phyloP scores from a whole-genome alignment of 768 basidiomycete genomes.

The Rubroboletus satanas region DNA sequence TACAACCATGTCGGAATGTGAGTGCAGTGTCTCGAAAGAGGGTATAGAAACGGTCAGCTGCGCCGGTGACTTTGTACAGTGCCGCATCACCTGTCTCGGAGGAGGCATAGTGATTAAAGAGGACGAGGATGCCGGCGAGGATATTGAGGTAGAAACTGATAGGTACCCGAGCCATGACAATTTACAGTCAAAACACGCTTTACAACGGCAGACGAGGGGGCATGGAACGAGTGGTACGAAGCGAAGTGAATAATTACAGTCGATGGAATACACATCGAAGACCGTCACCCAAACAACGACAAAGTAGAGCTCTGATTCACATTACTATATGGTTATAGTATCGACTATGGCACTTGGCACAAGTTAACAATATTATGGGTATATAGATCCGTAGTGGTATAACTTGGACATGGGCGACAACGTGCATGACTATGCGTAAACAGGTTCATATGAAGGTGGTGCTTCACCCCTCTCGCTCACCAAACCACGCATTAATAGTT shows the following conservation, averaged over 20 bases:
- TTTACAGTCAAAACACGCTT: neutral
- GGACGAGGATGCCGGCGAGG: slow-evolving; percentile 18
- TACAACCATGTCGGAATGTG: slow-evolving; percentile 6
- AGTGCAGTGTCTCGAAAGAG: slow-evolving; percentile 7
- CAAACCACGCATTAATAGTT: slow-evolving; percentile 77
- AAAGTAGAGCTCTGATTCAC: neutral
- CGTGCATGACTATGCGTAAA: neutral
- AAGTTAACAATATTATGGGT: neutral
- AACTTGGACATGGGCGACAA: neutral
- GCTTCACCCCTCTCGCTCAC: slow-evolving; percentile 78
- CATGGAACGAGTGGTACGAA: no score
- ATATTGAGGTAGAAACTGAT: slow-evolving; percentile 18
- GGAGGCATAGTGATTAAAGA: slow-evolving; percentile 16
- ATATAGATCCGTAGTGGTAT: neutral
- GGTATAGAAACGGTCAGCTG: slow-evolving; percentile 13
- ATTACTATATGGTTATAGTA: neutral
- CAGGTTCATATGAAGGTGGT: slow-evolving; percentile 51
- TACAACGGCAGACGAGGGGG: neutral
- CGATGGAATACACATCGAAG: neutral
- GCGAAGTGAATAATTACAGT: neutral
- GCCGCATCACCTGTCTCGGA: slow-evolving; percentile 15
- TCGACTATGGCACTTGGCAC: neutral
- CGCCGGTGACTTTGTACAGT: slow-evolving; percentile 20
- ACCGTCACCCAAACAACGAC: neutral
- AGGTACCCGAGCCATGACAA: slow-evolving; percentile 7